Base-by-base conservation (phyloP, 1,284 basidiomycete genomes). In the Leccinum fallax region DNA sequence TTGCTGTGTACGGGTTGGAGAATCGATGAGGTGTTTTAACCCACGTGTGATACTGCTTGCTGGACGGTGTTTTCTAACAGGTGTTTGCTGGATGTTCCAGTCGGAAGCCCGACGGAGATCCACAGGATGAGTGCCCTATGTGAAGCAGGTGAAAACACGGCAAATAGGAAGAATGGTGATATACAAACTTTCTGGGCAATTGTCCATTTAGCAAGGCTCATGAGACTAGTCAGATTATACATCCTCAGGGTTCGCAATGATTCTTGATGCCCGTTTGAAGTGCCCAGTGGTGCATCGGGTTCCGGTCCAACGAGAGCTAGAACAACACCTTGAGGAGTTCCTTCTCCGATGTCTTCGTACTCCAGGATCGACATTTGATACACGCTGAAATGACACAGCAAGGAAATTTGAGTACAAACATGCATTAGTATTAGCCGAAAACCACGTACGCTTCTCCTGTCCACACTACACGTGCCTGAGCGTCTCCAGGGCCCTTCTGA, bases 181-280 rank as follows among this genome's bases (percentile, higher is more conserved):
- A 11, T 15, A 69, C 76, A 48, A 64, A 88, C 91, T 75, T 86
- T 88, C 64, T 88, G 85, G 10, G 85, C 77, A 16, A 87, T 76
- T 1, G 85, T 80, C 88, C 88, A 93, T 69, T 86, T 87, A 2
- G 88, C 90, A 10, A 93, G 79, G 67, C 83, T 92, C 15, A 83
- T 82, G 5, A 93, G 76, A 70, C 90, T 91, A 10, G 85, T 78
- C 21, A 93, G 79, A 67, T 87, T 93, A 70, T 93, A 93, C 90
- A 93, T 92, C 36, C 91, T 83, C 53, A 92, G 72, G 6, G 80
- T 78, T 49, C 86, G 80, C 38, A 80, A 69, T 4, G 79, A 71
- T 64, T 92, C 89, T 54, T 86, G 77, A 26, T 79, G 78, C 36
- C 76, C 79, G 26, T 58, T 83, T 67, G 79, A 81, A 40, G 71